Evolutionary conservation across 2,329 filamentous ascomycete species (phyloP).

Genomic region (Xenosphaeropsis pyriputrescens): DNA sequence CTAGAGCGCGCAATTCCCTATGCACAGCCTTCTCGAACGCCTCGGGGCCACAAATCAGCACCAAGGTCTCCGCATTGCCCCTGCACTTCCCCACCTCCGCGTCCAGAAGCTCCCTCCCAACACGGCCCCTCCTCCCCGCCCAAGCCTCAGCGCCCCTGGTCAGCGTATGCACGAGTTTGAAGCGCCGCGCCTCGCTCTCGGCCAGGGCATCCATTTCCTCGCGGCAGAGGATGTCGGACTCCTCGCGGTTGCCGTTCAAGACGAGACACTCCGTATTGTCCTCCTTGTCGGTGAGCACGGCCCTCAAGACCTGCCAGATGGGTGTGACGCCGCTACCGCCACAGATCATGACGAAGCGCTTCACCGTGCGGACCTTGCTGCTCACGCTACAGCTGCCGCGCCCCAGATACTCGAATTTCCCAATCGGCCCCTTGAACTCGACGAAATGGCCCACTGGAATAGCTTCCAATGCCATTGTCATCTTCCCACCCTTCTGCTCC

Average conservation of each 20-base stretch:
- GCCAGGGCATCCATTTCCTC: conserved; percentile 55
- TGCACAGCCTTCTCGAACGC: conserved; percentile 56
- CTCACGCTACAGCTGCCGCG: conserved; percentile 47
- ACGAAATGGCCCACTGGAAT: conserved; percentile 59
- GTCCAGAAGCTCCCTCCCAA: conserved; percentile 46
- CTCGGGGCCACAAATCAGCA: conserved; percentile 68
- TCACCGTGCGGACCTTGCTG: conserved; percentile 38
- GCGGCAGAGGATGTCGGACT: conserved; percentile 73
- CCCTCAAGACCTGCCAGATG: conserved; percentile 69
- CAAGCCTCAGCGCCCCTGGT: conserved; percentile 48
- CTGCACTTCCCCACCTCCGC: conserved; percentile 34
- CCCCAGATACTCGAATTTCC: conserved; percentile 70
- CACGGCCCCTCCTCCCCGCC: conserved; percentile 52
- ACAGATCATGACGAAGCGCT: conserved; percentile 72
- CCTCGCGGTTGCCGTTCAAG: conserved; percentile 61
- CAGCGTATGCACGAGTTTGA: conserved; percentile 54
- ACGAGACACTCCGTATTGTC: conserved; percentile 58
- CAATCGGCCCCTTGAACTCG: conserved; percentile 80
- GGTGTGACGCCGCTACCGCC: conserved; percentile 88
- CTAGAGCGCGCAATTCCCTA: conserved; percentile 39
- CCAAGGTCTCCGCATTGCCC: conserved; percentile 37
- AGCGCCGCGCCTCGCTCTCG: conserved; percentile 35
- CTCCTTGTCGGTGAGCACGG: conserved; percentile 47
- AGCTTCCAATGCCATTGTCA: conserved; percentile 67
- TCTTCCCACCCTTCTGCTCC: conserved; percentile 51